A percentile compares a stretch with the other conserved stretches of the same genome.
Evolutionary conservation across 176 grass and related monocot species (phyloP).

Genomic region (Echinochloa phyllopogon): DNA sequence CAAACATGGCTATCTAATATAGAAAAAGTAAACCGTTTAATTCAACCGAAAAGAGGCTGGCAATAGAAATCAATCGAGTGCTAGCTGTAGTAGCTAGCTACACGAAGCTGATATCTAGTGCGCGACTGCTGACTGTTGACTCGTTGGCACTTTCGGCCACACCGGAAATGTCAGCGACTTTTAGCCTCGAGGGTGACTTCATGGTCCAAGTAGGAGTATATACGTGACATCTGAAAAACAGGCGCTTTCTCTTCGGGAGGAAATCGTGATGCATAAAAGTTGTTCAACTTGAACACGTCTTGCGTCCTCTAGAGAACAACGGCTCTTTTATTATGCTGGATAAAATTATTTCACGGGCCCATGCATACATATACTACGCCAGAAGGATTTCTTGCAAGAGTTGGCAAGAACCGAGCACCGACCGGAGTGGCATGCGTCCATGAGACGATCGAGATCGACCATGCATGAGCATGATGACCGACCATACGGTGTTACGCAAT

Average conservation of each 20-base stretch:
- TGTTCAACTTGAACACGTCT: slow-evolving; percentile 7
- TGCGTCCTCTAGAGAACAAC: neutral
- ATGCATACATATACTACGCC: too few species aligned
- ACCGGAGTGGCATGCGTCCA: neutral
- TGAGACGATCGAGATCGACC: neutral
- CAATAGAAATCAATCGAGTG: neutral
- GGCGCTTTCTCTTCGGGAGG: neutral
- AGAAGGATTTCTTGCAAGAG: slow-evolving; percentile 9
- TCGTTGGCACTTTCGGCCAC: slow-evolving; percentile 1
- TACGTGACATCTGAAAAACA: slow-evolving; percentile 1
- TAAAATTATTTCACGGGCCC: neutral
- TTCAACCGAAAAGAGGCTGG: neutral
- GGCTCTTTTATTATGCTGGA: neutral
- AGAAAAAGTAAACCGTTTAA: neutral
- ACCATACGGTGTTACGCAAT: neutral
- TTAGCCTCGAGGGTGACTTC: neutral
- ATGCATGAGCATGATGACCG: neutral
- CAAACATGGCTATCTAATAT: neutral
- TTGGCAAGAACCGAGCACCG: neutral
- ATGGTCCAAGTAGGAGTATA: slow-evolving; percentile 26
- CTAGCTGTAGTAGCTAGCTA: neutral
- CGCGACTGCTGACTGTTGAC: slow-evolving; percentile 25
- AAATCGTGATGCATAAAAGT: neutral
- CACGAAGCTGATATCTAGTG: neutral
- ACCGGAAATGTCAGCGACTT: neutral